These are phyloP conservation scores for Cantharellus cinnabarinus DNA, from an alignment of 768 basidiomycete genomes.

Conservation along the genomic window DNA sequence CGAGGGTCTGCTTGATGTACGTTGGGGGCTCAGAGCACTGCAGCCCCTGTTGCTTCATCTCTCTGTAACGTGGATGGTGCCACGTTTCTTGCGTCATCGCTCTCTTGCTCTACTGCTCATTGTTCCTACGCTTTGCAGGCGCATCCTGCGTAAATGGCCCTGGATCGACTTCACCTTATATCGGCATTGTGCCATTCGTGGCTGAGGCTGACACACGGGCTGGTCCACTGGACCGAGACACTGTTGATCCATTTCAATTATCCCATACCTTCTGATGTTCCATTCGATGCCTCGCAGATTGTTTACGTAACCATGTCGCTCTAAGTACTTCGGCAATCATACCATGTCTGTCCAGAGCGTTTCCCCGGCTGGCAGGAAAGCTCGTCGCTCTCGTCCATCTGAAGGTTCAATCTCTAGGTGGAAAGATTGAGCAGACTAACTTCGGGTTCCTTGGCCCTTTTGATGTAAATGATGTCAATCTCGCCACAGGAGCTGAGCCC, in stretches of 20 bases:
- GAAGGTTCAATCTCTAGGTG: constrained; percentile 10
- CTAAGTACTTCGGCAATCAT: constrained; percentile 10
- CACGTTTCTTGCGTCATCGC: no score
- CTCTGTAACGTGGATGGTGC: no score
- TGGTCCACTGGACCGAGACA: not conserved
- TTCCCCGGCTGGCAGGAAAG: constrained; percentile 5
- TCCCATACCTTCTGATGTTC: no score
- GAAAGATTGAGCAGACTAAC: constrained; percentile 11
- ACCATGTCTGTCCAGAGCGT: constrained; percentile 10
- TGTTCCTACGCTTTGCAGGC: no score
- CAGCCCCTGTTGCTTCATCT: no score
- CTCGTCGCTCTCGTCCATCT: constrained; percentile 10
- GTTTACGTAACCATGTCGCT: constrained; percentile 13
- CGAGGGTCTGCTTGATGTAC: no score
- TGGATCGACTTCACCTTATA: not conserved
- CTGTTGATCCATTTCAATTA: no score
- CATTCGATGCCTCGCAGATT: constrained; percentile 2
- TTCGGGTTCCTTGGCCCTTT: constrained; percentile 10
- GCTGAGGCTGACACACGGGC: not conserved
- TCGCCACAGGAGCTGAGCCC: constrained; percentile 7
- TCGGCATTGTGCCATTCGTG: not conserved
- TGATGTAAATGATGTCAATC: constrained; percentile 13
- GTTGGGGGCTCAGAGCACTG: no score
- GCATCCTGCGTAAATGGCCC: not conserved
- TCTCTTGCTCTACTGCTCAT: no score